Evolutionary conservation across 2,329 filamentous ascomycete species (phyloP).

Genomic region (Knufia petricola): DNA sequence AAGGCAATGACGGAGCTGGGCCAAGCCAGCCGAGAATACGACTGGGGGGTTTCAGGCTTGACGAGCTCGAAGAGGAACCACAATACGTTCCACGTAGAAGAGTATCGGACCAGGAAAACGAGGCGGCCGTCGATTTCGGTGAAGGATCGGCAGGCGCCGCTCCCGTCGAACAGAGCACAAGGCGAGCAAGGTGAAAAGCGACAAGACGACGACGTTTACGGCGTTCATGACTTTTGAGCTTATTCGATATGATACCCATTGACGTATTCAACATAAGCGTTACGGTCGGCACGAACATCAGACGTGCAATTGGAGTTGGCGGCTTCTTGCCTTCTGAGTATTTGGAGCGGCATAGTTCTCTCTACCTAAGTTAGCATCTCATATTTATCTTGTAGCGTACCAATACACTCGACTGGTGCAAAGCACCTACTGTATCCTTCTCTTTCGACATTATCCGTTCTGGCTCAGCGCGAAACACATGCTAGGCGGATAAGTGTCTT

Average conservation of each 20-base stretch:
- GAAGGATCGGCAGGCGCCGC: slow-evolving; percentile 13
- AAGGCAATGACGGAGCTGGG: slow-evolving; percentile 10
- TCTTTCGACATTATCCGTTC: background rate
- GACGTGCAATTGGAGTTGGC: background rate
- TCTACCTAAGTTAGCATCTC: background rate
- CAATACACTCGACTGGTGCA: background rate
- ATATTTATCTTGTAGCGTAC: background rate
- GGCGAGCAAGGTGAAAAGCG: background rate
- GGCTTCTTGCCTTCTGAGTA: background rate
- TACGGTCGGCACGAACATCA: background rate
- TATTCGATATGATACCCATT: background rate
- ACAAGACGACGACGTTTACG: background rate
- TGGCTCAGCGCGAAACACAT: background rate
- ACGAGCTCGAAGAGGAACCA: slow-evolving; percentile 21
- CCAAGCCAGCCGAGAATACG: slow-evolving; percentile 8
- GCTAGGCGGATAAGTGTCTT: too few relatives aligned
- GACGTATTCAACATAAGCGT: background rate
- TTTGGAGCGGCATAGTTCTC: background rate
- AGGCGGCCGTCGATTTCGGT: slow-evolving; percentile 12
- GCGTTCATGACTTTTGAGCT: background rate
- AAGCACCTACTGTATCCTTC: too few relatives aligned
- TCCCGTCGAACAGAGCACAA: background rate
- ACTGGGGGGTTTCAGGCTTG: slow-evolving; percentile 16
- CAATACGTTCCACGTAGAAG: slow-evolving; percentile 11
- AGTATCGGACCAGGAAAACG: slow-evolving; percentile 6